Evolutionary conservation across 1,139 yeast genomes (phyloP), one percentile per base, ranked within the genome.

Genomic region (Suhomyces yuchorum): DNA sequence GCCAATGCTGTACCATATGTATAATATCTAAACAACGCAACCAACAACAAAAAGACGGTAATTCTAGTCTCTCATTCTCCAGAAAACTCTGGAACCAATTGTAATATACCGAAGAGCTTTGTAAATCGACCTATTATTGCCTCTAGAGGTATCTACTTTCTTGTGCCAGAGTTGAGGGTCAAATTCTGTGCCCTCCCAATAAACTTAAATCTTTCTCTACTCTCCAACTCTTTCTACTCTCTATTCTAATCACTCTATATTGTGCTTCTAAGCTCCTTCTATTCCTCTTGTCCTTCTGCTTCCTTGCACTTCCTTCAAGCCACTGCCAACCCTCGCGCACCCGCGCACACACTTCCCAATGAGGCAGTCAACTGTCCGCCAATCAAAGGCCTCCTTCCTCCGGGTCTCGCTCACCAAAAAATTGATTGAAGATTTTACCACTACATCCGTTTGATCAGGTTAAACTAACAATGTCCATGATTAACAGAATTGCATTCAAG

Each of bases 401-500:
- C 61, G 60, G 60, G 51, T 42, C 53, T 49, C 59, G 52, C 46
- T 49, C 54, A 46, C 50, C 36, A 46, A 49, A 43, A 48, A 46
- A 49, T 38, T 44, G 45, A 43, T 44, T 40, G 46, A 40, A 43
- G 42, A 43, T 28, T 43, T 44, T 43, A 17, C 43, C 32, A 15
- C 40, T 37, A 30, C 37, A 20, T 17, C 47, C 38, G 42, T 42
- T 42, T 35, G 43, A 40, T 44, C 47, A 44, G 47, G 47, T 40
- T 28, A 40, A 35, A 11, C 30, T 49, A 42, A 55, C 49, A 54
- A 73, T 73, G 77, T 73, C 78, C 60, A 69, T 73, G 70, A 67
- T 75, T 60, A 71, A 69, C 66, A 75, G 75, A 71, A 66, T 73
- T 63, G 77, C 77, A 60, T 65, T 73, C 61, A 75, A 73, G 68